phyloP scores from a whole-genome alignment of 2,329 filamentous ascomycete genomes.

The Diaporthe eres region DNA sequence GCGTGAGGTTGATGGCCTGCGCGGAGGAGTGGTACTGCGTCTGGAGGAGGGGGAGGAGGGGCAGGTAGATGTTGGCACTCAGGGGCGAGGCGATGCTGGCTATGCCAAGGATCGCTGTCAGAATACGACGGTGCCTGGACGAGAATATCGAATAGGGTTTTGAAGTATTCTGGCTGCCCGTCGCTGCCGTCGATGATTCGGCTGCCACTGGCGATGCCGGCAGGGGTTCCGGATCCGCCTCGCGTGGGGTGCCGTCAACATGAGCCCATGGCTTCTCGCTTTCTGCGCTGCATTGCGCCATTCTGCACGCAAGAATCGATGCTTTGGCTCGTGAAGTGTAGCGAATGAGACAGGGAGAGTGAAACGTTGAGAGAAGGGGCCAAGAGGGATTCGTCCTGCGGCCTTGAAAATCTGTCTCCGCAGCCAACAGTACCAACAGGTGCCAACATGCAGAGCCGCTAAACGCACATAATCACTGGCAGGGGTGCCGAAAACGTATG shows the following conservation, averaged over 20 bases:
- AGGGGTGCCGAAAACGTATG: not conserved
- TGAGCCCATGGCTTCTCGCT: not conserved
- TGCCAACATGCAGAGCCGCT: slow-evolving; percentile 8
- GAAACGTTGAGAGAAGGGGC: not conserved
- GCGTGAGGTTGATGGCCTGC: slow-evolving; percentile 2
- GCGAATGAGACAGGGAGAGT: not conserved
- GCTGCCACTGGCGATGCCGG: not conserved
- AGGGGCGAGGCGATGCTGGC: not conserved
- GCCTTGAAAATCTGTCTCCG: not conserved
- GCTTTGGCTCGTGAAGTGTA: not conserved
- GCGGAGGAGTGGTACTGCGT: not conserved
- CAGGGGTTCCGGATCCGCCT: not conserved
- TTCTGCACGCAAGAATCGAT: not conserved
- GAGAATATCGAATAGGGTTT: slow-evolving; percentile 1
- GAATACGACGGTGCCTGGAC: not conserved
- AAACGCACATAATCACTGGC: not conserved
- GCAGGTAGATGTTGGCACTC: slow-evolving; percentile 10
- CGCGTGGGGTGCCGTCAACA: not conserved
- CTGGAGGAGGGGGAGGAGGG: not conserved
- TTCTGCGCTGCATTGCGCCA: not conserved
- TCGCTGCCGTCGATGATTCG: not conserved
- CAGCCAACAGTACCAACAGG: not conserved
- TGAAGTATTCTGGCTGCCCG: not conserved
- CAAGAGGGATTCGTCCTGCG: too few relatives aligned
- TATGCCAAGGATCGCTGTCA: not conserved